Percentiles rank a stretch among this genome's conserved stretches.
These are phyloP conservation scores for Pichia cactophila DNA, from an alignment of 1,139 yeast genomes.

Conservation along the genomic window DNA sequence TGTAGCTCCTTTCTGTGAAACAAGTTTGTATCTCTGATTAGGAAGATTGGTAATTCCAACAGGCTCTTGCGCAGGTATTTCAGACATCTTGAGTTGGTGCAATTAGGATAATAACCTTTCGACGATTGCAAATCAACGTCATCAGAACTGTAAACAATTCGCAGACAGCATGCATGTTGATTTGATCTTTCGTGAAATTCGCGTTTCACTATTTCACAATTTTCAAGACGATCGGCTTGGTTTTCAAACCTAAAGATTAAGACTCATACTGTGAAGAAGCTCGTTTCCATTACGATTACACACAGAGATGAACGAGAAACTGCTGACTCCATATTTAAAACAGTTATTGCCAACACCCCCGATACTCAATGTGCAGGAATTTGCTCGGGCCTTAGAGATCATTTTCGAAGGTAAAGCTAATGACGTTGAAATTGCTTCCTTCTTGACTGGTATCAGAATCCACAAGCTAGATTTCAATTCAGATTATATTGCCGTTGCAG, in stretches of 20 bases:
- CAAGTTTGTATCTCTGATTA: constrained; percentile 89
- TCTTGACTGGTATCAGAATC: constrained; percentile 66
- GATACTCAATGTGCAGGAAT: constrained; percentile 51
- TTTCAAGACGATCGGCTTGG: background rate
- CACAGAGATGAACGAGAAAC: constrained; percentile 14
- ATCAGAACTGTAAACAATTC: background rate
- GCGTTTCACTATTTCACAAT: background rate
- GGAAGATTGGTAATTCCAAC: constrained; percentile 89
- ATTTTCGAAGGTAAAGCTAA: constrained; percentile 54
- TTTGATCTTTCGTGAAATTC: background rate
- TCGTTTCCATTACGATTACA: background rate
- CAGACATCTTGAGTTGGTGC: constrained; percentile 6
- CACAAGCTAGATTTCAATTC: constrained; percentile 78
- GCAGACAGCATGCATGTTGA: background rate
- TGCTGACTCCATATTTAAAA: constrained; percentile 48
- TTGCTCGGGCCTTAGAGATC: constrained; percentile 50
- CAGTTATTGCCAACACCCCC: constrained; percentile 53
- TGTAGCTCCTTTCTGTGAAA: constrained; percentile 80
- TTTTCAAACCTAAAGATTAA: too few species aligned
- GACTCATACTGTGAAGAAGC: too few species aligned
- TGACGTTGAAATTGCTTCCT: constrained; percentile 70
- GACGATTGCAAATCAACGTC: background rate
- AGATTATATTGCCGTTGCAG: constrained; percentile 80
- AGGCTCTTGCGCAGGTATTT: constrained; percentile 31
- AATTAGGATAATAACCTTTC: too few species aligned